A percentile compares a stretch with the other conserved stretches of the same genome.
These are phyloP conservation scores for Ambrosiella xylebori DNA, from an alignment of 2,329 filamentous ascomycete species.

Conservation along the genomic window DNA sequence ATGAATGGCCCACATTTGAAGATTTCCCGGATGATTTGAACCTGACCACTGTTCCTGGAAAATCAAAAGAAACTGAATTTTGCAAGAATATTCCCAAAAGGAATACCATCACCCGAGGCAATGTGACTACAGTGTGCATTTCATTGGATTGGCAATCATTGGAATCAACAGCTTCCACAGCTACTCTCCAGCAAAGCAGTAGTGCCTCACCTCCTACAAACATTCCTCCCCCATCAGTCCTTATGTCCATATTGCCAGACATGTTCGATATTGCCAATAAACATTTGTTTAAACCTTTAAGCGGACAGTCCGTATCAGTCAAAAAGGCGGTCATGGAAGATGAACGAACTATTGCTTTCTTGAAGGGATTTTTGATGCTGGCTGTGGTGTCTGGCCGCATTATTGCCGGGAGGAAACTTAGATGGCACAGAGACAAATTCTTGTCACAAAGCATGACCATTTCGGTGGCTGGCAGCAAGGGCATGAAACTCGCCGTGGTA, in stretches of 20 bases:
- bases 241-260: conserved; percentile 59
- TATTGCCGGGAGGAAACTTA: conserved; percentile 65
- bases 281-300: conserved; percentile 47
- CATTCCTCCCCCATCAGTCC: conserved; percentile 70
- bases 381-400: conserved; percentile 58
- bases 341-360: conserved; percentile 42
- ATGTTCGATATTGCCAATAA: conserved; percentile 50
- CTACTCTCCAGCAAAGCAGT: neutral
- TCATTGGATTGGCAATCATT: neutral
- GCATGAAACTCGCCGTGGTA: conserved; percentile 82
- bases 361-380: conserved; percentile 46
- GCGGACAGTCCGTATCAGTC: conserved; percentile 37
- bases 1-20: conserved; percentile 37
- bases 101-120: neutral
- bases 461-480: conserved; percentile 54
- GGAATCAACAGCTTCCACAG: neutral
- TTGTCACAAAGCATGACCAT: conserved; percentile 81
- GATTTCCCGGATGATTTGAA: conserved; percentile 21
- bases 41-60: neutral
- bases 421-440: conserved; percentile 81
- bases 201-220: conserved; percentile 52
- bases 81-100: neutral
- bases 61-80: neutral
- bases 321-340: conserved; percentile 48
- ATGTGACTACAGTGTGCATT: neutral